These are phyloP conservation scores for Leccinum barrowsii DNA, from an alignment of 768 basidiomycete genomes.

Conservation along the genomic window DNA sequence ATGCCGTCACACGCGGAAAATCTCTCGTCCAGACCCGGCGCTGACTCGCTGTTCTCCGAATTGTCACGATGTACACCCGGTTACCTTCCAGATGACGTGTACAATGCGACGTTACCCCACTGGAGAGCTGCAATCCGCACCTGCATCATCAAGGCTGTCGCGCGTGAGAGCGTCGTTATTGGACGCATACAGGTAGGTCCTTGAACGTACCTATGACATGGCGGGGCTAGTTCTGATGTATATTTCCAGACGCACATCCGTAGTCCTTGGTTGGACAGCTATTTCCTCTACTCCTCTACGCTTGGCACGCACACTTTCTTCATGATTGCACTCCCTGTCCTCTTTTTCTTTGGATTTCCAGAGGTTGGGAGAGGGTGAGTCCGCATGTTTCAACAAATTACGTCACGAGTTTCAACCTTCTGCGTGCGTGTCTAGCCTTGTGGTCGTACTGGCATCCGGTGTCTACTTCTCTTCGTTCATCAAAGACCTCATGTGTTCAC, in stretches of 20 bases:
- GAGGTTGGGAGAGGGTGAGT: slow-evolving; percentile 73
- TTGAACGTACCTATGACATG: neutral
- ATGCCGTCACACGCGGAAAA: neutral
- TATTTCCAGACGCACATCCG: slow-evolving; percentile 48
- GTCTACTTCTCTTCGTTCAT: slow-evolving; percentile 85
- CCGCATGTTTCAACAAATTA: neutral
- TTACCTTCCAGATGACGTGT: slow-evolving; percentile 45
- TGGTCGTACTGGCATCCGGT: slow-evolving; percentile 69
- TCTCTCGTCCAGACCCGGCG: neutral
- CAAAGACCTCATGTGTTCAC: slow-evolving; percentile 88
- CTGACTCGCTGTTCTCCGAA: neutral
- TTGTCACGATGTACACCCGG: slow-evolving; percentile 9
- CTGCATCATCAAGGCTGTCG: slow-evolving; percentile 48
- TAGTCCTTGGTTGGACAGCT: slow-evolving; percentile 66
- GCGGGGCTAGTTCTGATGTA: neutral
- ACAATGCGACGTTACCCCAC: slow-evolving; percentile 56
- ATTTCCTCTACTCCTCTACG: slow-evolving; percentile 80
- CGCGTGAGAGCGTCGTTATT: slow-evolving; percentile 56
- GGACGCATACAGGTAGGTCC: slow-evolving; percentile 65
- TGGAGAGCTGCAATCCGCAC: slow-evolving; percentile 66
- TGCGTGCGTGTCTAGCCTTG: slow-evolving; percentile 42
- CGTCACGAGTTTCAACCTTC: neutral
- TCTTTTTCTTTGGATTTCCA: slow-evolving; percentile 85
- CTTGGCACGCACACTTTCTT: slow-evolving; percentile 91
- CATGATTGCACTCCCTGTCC: slow-evolving; percentile 80